A percentile compares a stretch with the other conserved stretches of the same genome.
Evolutionary conservation across 2,329 filamentous ascomycete species (phyloP).

Genomic region (Biscogniauxia mediterranea): DNA sequence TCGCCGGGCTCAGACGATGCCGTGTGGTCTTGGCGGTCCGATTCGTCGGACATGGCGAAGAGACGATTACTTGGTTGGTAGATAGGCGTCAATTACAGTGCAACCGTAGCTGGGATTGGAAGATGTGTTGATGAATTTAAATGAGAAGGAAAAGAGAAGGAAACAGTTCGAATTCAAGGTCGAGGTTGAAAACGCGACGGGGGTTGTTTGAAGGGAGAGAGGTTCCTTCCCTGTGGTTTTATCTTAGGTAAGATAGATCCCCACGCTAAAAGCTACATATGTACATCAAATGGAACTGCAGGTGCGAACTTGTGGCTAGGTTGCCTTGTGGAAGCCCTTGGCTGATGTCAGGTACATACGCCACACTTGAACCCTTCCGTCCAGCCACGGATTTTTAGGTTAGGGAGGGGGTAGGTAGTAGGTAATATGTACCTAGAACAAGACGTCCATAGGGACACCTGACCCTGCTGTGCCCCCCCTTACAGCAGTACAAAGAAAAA

Average conservation of each 20-base stretch:
- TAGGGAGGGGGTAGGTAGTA: too few relatives aligned
- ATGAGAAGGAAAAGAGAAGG: not conserved
- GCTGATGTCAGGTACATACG: too few relatives aligned
- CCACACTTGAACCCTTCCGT: too few relatives aligned
- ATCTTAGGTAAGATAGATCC: not conserved
- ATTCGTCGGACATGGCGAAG: slow-evolving; percentile 24
- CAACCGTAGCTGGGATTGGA: not conserved
- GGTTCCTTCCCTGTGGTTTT: not conserved
- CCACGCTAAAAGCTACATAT: too few relatives aligned
- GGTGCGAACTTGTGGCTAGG: too few relatives aligned
- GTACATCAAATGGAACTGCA: too few relatives aligned
- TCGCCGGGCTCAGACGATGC: slow-evolving; percentile 13
- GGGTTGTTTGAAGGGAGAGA: not conserved
- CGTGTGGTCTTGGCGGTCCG: slow-evolving; percentile 19
- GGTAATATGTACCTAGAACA: too few relatives aligned
- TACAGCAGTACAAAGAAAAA: too few relatives aligned
- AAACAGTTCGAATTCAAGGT: not conserved
- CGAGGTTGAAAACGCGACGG: not conserved
- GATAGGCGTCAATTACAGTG: not conserved
- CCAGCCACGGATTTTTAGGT: too few relatives aligned
- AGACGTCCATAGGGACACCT: too few relatives aligned
- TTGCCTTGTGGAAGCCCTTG: too few relatives aligned
- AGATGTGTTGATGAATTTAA: not conserved
- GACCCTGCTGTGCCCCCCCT: too few relatives aligned
- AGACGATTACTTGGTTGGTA: slow-evolving; percentile 1